phyloP scores from a whole-genome alignment of 1,284 basidiomycete genomes.

The Tilletia caries region DNA sequence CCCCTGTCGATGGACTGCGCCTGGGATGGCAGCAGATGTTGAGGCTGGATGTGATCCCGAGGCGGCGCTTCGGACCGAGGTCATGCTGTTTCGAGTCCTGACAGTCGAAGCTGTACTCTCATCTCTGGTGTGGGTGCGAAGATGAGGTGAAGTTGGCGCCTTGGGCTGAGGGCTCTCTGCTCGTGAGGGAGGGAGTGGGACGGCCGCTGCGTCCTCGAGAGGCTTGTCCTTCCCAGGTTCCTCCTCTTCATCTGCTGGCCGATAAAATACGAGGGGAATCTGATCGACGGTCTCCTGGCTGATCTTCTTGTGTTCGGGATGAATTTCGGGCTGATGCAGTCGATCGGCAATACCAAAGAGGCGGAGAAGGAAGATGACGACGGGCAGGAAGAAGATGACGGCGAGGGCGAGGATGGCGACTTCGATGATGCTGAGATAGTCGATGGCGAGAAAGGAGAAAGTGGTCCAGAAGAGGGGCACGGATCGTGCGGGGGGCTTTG shows the following conservation, averaged over 20 bases:
- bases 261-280: constrained; percentile 37
- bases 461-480: constrained; percentile 37
- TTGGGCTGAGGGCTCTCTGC: background rate
- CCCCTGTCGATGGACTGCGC: background rate
- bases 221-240: constrained; percentile 10
- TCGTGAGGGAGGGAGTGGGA: constrained; percentile 5
- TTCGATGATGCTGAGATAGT: constrained; percentile 41
- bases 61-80: background rate
- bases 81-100: background rate
- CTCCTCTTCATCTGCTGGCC: constrained; percentile 29
- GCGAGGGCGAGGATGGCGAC: constrained; percentile 33
- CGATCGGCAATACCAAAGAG: constrained; percentile 32
- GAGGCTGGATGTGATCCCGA: background rate
- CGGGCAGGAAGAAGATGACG: constrained; percentile 40
- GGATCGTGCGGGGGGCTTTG: constrained; percentile 32
- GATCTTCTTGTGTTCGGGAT: constrained; percentile 33
- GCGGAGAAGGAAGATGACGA: constrained; percentile 33
- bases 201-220: background rate
- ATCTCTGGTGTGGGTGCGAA: background rate
- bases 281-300: constrained; percentile 34
- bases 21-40: background rate
- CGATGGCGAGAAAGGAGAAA: constrained; percentile 31
- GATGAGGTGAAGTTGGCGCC: background rate
- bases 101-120: background rate
- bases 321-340: constrained; percentile 12